Conservation (phyloP, 176 grass and related monocot species). For the Lolium perenne region DNA sequence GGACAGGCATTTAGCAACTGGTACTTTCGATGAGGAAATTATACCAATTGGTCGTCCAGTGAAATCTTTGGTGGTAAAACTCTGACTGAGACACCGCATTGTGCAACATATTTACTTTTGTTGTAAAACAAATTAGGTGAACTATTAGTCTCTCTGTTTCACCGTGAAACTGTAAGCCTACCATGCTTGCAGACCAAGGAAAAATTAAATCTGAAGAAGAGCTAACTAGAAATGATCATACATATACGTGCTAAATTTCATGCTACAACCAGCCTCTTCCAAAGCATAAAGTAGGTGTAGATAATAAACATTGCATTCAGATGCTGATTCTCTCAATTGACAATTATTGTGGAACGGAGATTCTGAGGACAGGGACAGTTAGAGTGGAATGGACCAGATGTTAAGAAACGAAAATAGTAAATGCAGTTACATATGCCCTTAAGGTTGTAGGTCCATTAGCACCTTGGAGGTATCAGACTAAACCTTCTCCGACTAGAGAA, state of each 20-base stretch:
- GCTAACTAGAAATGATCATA: not conserved
- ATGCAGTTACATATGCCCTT: slow-evolving; percentile 5
- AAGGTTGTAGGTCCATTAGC: not conserved
- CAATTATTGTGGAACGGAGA: not conserved
- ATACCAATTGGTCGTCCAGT: slow-evolving; percentile 78
- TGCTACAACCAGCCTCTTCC: not conserved
- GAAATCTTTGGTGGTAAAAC: slow-evolving; percentile 91
- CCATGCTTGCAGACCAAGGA: not conserved
- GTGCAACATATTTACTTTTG: not conserved
- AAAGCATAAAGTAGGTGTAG: not conserved
- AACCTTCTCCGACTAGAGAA: not conserved
- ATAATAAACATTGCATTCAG: not conserved
- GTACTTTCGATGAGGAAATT: slow-evolving; percentile 78
- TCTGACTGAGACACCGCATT: not conserved
- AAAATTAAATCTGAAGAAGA: slow-evolving; percentile 11
- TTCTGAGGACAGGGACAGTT: not conserved
- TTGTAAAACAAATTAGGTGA: not conserved
- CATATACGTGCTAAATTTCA: not conserved
- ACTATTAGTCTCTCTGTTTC: slow-evolving; percentile 23
- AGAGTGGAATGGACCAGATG: not conserved
- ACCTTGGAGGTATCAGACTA: slow-evolving; percentile 5
- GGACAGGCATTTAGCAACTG: slow-evolving; percentile 79
- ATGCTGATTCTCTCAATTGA: not conserved
- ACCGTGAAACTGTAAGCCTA: not conserved
- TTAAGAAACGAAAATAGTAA: slow-evolving; percentile 18